Conservation (phyloP, 176 grass and related monocot species). For the Ensete ventricosum region DNA sequence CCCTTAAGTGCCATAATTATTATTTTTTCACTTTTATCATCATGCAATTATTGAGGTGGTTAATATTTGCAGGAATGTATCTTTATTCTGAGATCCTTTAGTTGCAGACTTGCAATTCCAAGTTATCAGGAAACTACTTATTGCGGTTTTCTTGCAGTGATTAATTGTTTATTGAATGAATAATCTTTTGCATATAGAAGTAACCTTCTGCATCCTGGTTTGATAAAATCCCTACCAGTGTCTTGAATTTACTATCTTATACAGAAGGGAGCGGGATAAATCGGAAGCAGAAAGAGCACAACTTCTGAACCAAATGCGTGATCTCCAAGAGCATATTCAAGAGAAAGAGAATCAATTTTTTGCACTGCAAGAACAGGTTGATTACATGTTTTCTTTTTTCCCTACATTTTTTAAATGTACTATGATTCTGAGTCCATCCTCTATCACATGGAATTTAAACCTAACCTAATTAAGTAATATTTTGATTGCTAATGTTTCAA, state of each 20-base stretch:
- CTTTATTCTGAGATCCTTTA: too few relatives aligned
- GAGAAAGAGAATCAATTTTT: constrained; percentile 86
- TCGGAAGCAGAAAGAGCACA: constrained; percentile 83
- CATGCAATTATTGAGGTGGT: too few relatives aligned
- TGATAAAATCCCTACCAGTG: not conserved
- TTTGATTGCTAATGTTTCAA: not conserved
- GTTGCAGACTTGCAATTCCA: too few relatives aligned
- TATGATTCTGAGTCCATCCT: not conserved
- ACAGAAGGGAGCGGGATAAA: constrained; percentile 93
- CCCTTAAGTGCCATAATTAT: too few relatives aligned
- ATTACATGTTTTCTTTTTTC: constrained; percentile 13
- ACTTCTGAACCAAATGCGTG: constrained; percentile 81
- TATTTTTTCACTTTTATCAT: too few relatives aligned
- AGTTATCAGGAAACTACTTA: not conserved
- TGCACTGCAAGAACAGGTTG: constrained; percentile 88
- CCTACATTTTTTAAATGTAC: not conserved
- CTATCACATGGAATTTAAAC: not conserved
- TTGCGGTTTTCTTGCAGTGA: not conserved
- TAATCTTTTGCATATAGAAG: not conserved
- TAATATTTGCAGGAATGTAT: too few relatives aligned
- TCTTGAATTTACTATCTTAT: constrained; percentile 17
- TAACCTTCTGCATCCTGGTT: not conserved
- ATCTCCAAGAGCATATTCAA: constrained; percentile 66
- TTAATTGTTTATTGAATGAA: constrained; percentile 1
- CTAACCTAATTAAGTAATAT: not conserved